Base-by-base conservation (phyloP, 345 rosid species). In the Atalantia buxifolia region DNA sequence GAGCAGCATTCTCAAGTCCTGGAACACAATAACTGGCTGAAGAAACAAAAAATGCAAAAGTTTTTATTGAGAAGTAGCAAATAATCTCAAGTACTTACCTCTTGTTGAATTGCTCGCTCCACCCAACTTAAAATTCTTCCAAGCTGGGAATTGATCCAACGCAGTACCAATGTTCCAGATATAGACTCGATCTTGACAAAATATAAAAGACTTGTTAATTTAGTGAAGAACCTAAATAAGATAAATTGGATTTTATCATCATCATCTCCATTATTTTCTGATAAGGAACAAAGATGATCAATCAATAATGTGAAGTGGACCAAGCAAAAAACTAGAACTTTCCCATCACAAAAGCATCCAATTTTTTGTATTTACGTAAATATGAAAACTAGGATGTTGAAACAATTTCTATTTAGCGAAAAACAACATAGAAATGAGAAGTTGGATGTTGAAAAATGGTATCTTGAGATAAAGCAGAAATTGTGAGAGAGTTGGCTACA, bases 121-220 rank as follows among this genome's bases (percentile, higher is more conserved):
- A 94, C 97, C 98, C 99, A 96, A 75, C 93, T 80, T 76, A 92
- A 88, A 81, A 96, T 89, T 87, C 97, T 86, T 79, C 88, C 97
- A 28, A 96, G 90, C 87, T 96, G 98, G 56, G 97, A 79, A 87
- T 96, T 96, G 80, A 96, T 84, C 99, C 99, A 96, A 78, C 98
- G 88, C 91, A 96, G 81, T 55, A 94, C 97, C 84, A 96, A 82
- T 65, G 96, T 94, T 78, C 99, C 99, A 83, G 99, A 94, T 81
- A 88, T 79, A 71, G 95, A 80, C 85, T 96, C 99, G 70, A 96
- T 88, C 99, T 93, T 77, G 42, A 62, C 70, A 62, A 45, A 24
- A 16, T 25, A 71, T 55, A 74, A 59, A 76, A 27, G n/a, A 56
- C 4, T n/a, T 66, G 30, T 22, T 48, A 40, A n/a, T 28, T 64